Evolutionary conservation across 2,329 filamentous ascomycete genomes (phyloP).

Genomic region (Mollisia scopiformis): DNA sequence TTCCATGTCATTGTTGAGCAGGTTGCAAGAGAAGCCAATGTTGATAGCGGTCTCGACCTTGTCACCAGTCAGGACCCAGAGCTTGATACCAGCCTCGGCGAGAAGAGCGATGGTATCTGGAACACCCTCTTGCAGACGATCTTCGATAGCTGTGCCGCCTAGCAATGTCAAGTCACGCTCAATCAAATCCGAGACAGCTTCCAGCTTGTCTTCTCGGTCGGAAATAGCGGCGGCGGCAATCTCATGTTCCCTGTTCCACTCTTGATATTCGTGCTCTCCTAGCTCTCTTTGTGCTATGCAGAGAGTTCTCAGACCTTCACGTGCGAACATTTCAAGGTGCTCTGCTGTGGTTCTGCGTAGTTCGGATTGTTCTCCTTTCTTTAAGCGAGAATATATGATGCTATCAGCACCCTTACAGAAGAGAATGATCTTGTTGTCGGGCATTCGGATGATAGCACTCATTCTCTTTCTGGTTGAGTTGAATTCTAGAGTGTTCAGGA

Average conservation of each 20-base stretch:
- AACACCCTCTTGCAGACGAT: conserved; percentile 94
- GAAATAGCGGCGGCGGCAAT: conserved; percentile 81
- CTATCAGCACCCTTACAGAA: conserved; percentile 99
- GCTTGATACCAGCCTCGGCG: conserved; percentile 91
- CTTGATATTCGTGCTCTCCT: conserved; percentile 78
- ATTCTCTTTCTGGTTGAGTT: conserved; percentile 96
- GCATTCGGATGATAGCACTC: conserved; percentile 96
- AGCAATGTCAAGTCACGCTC: conserved; percentile 87
- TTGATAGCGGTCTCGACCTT: conserved; percentile 99
- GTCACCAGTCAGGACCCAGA: conserved; percentile 98
- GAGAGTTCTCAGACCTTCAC: conserved; percentile 91
- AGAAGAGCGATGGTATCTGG: conserved; percentile 93
- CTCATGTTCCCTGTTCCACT: conserved; percentile 88
- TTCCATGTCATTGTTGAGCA: conserved; percentile 98
- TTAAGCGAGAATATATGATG: conserved; percentile 91
- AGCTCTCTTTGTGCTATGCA: conserved; percentile 88
- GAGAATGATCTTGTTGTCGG: conserved; percentile 82
- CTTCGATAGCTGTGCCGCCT: conserved; percentile 95
- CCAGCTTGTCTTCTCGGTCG: conserved; percentile 90
- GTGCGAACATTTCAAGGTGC: conserved; percentile 94
- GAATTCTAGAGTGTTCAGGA: conserved; percentile 96
- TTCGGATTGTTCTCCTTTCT: conserved; percentile 82
- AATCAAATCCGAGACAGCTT: conserved; percentile 85
- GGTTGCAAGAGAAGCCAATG: conserved; percentile 98
- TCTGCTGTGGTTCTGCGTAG: conserved; percentile 84